Evolutionary conservation across 1,284 basidiomycete species (phyloP).

Genomic region (Rugosomyces carneus): DNA sequence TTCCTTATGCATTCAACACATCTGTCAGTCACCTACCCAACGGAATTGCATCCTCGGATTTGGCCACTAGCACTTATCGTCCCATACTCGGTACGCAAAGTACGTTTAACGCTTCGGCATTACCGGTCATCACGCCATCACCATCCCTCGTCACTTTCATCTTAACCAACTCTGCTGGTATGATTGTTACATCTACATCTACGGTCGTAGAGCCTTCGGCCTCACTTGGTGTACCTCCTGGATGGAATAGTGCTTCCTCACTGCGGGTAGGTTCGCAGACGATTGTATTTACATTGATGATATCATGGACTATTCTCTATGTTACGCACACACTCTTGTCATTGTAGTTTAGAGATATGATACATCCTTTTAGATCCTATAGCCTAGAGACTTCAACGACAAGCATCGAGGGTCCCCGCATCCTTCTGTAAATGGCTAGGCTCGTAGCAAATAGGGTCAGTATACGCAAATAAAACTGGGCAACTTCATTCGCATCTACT

Average conservation of each 20-base stretch:
- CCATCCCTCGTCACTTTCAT: constrained; percentile 39
- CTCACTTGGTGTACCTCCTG: constrained; percentile 46
- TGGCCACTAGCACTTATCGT: constrained; percentile 65
- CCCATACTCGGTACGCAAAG: constrained; percentile 38
- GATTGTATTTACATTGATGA: constrained; percentile 3
- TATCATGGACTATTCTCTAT: constrained; percentile 12
- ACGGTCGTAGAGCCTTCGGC: constrained; percentile 33
- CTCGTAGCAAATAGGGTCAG: too few relatives aligned
- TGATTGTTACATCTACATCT: constrained; percentile 38
- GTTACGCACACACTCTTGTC: constrained; percentile 9
- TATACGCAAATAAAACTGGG: too few relatives aligned
- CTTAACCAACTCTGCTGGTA: constrained; percentile 39
- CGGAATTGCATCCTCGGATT: constrained; percentile 48
- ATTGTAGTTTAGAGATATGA: not conserved
- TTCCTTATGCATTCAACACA: constrained; percentile 67
- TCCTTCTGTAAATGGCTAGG: too few relatives aligned
- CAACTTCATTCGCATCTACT: too few relatives aligned
- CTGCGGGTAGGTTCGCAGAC: constrained; percentile 6
- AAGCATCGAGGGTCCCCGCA: too few relatives aligned
- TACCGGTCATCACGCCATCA: constrained; percentile 40
- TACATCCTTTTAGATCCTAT: not conserved
- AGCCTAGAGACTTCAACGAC: too few relatives aligned
- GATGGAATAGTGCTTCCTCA: constrained; percentile 25
- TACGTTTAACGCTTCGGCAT: constrained; percentile 33
- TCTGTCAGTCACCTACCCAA: constrained; percentile 51